phyloP scores from a whole-genome alignment of 2,329 filamentous ascomycete genomes.

The Colletotrichum kahawae region DNA sequence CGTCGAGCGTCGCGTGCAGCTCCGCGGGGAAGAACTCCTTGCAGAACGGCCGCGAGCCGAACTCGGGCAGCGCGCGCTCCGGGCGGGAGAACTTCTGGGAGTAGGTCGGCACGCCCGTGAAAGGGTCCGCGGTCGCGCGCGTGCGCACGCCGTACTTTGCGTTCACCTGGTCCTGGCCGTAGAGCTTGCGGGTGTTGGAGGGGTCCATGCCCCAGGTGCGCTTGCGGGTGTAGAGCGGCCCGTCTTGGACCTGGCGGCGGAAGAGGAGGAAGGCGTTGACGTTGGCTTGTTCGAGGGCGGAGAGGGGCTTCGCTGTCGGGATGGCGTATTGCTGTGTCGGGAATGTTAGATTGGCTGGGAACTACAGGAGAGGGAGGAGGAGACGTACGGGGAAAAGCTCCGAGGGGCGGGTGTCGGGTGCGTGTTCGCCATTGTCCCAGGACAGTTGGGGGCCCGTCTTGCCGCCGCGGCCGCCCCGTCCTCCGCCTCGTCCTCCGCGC shows the following conservation, averaged over 20 bases:
- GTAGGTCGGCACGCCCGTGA: conserved; percentile 63
- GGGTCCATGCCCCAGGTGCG: conserved; percentile 38
- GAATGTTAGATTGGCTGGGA: not conserved
- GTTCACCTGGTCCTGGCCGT: conserved; percentile 65
- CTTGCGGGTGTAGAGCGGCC: conserved; percentile 61
- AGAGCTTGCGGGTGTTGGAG: conserved; percentile 44
- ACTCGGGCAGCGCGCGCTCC: conserved; percentile 59
- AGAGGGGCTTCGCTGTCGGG: conserved; percentile 49
- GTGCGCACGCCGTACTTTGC: conserved; percentile 58
- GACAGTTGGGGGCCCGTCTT: conserved; percentile 53
- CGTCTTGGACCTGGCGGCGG: conserved; percentile 60
- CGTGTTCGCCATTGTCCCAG: conserved; percentile 54
- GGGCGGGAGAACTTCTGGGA: conserved; percentile 58
- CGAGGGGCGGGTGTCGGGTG: conserved; percentile 61
- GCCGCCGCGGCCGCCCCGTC: conserved; percentile 51
- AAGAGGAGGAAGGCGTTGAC: conserved; percentile 60
- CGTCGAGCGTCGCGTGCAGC: conserved; percentile 60
- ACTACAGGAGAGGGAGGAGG: not conserved
- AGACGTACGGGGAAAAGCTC: conserved; percentile 61
- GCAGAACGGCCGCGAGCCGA: conserved; percentile 54
- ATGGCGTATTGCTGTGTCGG: conserved; percentile 52
- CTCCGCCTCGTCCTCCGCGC: conserved; percentile 51
- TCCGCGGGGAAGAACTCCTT: conserved; percentile 61
- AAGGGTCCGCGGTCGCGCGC: conserved; percentile 62
- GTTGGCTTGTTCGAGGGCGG: conserved; percentile 47